Conservation (phyloP, 2,329 filamentous ascomycete genomes). For the Rhynchosporium graminicola region DNA sequence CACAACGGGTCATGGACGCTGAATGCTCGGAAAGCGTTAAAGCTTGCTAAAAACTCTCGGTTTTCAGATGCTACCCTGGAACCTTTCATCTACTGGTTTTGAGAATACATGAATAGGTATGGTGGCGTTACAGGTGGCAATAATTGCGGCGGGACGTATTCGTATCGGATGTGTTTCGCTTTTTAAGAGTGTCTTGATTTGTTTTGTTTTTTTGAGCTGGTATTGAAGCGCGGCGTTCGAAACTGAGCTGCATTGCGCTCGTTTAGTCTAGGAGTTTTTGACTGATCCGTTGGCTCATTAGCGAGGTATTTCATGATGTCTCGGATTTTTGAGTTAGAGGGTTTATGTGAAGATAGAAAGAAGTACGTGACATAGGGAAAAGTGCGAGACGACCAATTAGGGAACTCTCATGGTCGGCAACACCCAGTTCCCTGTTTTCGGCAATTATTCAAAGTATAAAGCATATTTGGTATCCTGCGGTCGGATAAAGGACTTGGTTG, state of each 20-base stretch:
- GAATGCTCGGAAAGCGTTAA: conserved; percentile 7
- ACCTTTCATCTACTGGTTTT: conserved; percentile 15
- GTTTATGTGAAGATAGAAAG: too few relatives aligned
- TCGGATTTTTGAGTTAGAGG: too few relatives aligned
- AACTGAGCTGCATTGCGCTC: neutral
- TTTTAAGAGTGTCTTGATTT: neutral
- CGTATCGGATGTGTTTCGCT: neutral
- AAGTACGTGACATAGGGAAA: too few relatives aligned
- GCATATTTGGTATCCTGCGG: neutral
- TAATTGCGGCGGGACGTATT: neutral
- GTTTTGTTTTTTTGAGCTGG: neutral
- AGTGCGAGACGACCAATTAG: neutral
- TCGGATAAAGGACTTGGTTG: neutral
- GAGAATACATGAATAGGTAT: neutral
- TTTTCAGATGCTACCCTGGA: conserved; percentile 1
- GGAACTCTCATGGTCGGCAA: neutral
- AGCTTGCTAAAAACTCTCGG: conserved; percentile 2
- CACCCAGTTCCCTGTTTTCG: neutral
- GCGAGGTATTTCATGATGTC: neutral
- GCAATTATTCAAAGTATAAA: too few relatives aligned
- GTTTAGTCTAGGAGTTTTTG: neutral
- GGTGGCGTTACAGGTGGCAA: neutral
- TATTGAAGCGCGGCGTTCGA: conserved; percentile 5
- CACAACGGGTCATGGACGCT: conserved; percentile 11
- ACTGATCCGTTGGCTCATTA: neutral